Evolutionary conservation across 352 stramenopile species (phyloP).

Genomic region (Thraustochytrium sp.): DNA sequence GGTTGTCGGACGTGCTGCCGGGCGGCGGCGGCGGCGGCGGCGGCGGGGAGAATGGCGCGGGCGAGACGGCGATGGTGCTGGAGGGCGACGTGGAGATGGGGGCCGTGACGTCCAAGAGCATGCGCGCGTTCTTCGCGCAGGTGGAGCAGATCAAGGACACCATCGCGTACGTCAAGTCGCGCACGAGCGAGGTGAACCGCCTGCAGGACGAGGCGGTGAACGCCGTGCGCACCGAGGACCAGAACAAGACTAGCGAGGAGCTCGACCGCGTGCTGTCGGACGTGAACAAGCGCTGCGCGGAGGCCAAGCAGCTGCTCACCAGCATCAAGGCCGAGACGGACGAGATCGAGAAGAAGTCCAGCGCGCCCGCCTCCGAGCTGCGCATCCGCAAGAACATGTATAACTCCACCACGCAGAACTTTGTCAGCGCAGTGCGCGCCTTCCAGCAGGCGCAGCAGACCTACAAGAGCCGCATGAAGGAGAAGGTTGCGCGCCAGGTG

Average conservation of each 20-base stretch:
- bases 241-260: conserved; percentile 81
- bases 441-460: conserved; percentile 95
- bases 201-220: conserved; percentile 87
- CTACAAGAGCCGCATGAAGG: conserved; percentile 96
- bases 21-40: too few relatives aligned
- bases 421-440: conserved; percentile 96
- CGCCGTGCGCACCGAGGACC: conserved; percentile 82
- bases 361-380: conserved; percentile 49
- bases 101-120: conserved; percentile 50
- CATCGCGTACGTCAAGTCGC: conserved; percentile 78
- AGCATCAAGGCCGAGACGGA: conserved; percentile 87
- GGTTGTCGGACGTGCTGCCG: neutral
- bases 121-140: conserved; percentile 90
- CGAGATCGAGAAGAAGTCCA: conserved; percentile 74
- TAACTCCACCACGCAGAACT: conserved; percentile 94
- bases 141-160: conserved; percentile 88
- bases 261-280: conserved; percentile 79
- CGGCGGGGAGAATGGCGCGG: neutral
- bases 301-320: conserved; percentile 72
- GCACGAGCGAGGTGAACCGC: conserved; percentile 79
- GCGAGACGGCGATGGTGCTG: neutral
- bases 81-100: conserved; percentile 33
- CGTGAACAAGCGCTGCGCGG: conserved; percentile 81
- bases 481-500: conserved; percentile 93
- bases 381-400: conserved; percentile 93